Conservation (phyloP, 2,329 filamentous ascomycete species). For the Arthroderma uncinatum region DNA sequence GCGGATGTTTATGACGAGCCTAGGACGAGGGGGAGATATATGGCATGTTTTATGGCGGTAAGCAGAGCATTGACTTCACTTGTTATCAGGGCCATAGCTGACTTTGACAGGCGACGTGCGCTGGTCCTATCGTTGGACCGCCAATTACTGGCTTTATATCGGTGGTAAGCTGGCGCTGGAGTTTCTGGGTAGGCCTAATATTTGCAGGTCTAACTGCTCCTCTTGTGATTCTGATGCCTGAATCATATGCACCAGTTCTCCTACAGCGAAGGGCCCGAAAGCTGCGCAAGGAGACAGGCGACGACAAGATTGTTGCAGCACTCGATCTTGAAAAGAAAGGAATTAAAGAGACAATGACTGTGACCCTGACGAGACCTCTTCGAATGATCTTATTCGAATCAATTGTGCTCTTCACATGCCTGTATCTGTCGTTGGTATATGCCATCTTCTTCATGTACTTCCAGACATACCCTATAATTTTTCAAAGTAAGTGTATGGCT, state of each 20-base stretch:
- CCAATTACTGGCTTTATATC: constrained; percentile 38
- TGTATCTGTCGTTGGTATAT: constrained; percentile 21
- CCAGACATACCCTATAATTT: constrained; percentile 17
- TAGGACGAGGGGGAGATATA: constrained; percentile 31
- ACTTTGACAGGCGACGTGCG: constrained; percentile 25
- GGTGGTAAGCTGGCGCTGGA: constrained; percentile 37
- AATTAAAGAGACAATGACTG: constrained; percentile 13
- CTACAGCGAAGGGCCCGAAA: constrained; percentile 42
- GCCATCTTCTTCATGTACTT: constrained; percentile 17
- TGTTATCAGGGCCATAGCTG: neutral
- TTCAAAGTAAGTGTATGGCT: constrained; percentile 10
- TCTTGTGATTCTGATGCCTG: constrained; percentile 50
- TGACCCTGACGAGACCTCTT: constrained; percentile 18
- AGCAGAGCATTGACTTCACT: constrained; percentile 8
- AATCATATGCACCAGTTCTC: constrained; percentile 51
- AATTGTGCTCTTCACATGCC: constrained; percentile 20
- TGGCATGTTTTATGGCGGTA: constrained; percentile 36
- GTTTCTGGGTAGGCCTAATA: constrained; percentile 54
- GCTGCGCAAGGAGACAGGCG: constrained; percentile 14
- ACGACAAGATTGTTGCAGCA: constrained; percentile 14
- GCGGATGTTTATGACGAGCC: constrained; percentile 39
- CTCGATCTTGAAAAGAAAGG: constrained; percentile 14
- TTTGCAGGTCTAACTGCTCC: constrained; percentile 49
- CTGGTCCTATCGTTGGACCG: constrained; percentile 36
- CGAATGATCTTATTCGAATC: constrained; percentile 20